phyloP scores from a whole-genome alignment of 2,329 filamentous ascomycete genomes.

The Bipolaris victoriae region DNA sequence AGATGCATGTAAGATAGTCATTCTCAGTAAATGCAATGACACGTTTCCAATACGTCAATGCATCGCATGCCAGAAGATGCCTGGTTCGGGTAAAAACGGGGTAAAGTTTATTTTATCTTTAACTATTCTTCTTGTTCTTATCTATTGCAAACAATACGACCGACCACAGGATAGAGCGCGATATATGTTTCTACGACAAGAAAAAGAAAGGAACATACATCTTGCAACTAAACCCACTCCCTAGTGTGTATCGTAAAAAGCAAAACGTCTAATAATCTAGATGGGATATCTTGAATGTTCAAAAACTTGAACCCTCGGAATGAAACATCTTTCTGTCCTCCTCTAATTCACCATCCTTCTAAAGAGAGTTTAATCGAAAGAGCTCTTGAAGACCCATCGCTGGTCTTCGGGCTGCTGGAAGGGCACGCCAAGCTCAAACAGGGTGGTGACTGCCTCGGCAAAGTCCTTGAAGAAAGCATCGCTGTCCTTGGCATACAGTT shows the following conservation, averaged over 20 bases:
- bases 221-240: neutral
- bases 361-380: conserved; percentile 42
- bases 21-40: too few relatives aligned
- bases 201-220: neutral
- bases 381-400: conserved; percentile 56
- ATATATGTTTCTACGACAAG: neutral
- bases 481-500: conserved; percentile 90
- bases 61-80: too few relatives aligned
- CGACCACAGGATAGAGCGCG: neutral
- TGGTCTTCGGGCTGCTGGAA: conserved; percentile 65
- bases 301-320: conserved; percentile 19
- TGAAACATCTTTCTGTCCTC: conserved; percentile 1
- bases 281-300: conserved; percentile 39
- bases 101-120: neutral
- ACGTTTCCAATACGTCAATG: too few relatives aligned
- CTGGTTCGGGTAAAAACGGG: too few relatives aligned
- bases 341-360: neutral
- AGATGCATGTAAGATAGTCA: too few relatives aligned
- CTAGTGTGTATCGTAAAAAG: conserved; percentile 3
- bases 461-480: conserved; percentile 95
- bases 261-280: conserved; percentile 34
- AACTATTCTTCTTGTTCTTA: neutral
- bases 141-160: neutral
- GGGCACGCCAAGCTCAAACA: conserved; percentile 94
- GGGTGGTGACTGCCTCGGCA: conserved; percentile 73